Evolutionary conservation across 2,329 filamentous ascomycete genomes (phyloP).

Genomic region (Venturia nashicola): DNA sequence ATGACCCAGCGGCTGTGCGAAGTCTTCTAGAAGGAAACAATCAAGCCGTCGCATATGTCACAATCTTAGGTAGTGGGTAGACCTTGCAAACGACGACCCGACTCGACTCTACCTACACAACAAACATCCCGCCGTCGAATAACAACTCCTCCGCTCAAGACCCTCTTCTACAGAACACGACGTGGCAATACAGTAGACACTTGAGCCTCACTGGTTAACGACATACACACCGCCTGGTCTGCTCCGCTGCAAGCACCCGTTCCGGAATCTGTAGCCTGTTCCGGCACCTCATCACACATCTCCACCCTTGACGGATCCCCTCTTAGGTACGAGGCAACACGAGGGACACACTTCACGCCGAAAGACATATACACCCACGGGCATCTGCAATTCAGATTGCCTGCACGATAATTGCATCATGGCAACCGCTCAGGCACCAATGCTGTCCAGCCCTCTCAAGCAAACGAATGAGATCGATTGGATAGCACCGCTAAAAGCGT

Average conservation of each 20-base stretch:
- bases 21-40: not conserved
- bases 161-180: not conserved
- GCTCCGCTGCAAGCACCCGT: not conserved
- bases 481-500: constrained; percentile 80
- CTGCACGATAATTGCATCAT: constrained; percentile 15
- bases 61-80: no score
- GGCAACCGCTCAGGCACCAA: constrained; percentile 71
- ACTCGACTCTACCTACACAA: not conserved
- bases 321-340: not conserved
- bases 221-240: not conserved
- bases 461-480: constrained; percentile 98
- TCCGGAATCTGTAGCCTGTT: not conserved
- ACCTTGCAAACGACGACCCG: not conserved
- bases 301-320: not conserved
- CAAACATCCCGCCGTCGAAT: not conserved
- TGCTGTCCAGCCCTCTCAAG: constrained; percentile 89
- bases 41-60: not conserved
- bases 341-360: not conserved
- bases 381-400: not conserved
- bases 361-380: not conserved
- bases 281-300: not conserved
- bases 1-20: not conserved
- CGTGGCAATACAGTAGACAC: not conserved
- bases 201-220: not conserved
- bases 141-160: not conserved